Conservation (phyloP, 2,329 filamentous ascomycete genomes). For the Fusarium veterinarium region DNA sequence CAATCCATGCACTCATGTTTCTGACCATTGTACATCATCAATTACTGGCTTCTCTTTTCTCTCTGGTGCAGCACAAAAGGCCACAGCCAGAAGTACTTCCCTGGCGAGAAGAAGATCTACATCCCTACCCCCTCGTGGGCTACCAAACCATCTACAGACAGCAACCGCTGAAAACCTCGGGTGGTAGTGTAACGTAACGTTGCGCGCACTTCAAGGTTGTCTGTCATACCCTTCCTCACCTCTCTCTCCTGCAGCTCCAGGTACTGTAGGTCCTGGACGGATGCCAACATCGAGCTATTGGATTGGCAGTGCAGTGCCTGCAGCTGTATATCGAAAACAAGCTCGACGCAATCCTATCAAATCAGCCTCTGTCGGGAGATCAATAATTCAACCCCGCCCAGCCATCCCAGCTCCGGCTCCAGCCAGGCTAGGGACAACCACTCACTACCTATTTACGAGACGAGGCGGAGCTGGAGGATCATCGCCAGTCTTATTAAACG, state of each 20-base stretch:
- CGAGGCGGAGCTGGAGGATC: constrained; percentile 29
- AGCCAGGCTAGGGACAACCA: constrained; percentile 13
- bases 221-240: constrained; percentile 7
- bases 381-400: background rate
- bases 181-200: constrained; percentile 45
- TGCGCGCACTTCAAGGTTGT: constrained; percentile 37
- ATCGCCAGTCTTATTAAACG: constrained; percentile 42
- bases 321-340: constrained; percentile 22
- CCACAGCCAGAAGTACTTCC: constrained; percentile 78
- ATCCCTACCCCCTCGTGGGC: constrained; percentile 97
- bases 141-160: constrained; percentile 52
- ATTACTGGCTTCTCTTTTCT: background rate
- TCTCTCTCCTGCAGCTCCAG: background rate
- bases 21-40: background rate
- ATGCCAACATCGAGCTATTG: constrained; percentile 11
- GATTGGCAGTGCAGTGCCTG: background rate
- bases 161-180: constrained; percentile 7
- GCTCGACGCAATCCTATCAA: constrained; percentile 2
- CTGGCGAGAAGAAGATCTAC: constrained; percentile 93
- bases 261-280: background rate
- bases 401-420: background rate
- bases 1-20: background rate
- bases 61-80: constrained; percentile 12
- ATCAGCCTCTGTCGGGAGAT: constrained; percentile 9
- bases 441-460: background rate